Evolutionary conservation across 2,329 filamentous ascomycete genomes (phyloP).

Genomic region (Cytospora chrysosperma): DNA sequence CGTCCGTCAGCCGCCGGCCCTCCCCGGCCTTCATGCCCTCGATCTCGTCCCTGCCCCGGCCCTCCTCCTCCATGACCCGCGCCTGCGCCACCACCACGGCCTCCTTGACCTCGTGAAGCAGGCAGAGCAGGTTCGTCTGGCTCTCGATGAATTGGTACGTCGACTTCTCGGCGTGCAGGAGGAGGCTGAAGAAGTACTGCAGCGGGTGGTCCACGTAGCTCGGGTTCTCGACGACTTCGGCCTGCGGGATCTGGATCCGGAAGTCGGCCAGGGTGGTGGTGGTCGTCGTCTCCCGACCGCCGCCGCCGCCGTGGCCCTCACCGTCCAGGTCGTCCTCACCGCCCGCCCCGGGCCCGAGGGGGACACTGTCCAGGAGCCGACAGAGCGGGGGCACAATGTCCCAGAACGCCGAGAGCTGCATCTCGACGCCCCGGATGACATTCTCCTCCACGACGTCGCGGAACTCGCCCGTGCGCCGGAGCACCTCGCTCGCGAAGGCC

Average conservation of each 20-base stretch:
- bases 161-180: constrained; percentile 86
- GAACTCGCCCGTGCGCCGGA: constrained; percentile 74
- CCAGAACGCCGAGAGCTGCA: constrained; percentile 94
- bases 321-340: background rate
- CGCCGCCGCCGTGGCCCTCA: background rate
- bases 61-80: constrained; percentile 65
- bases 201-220: constrained; percentile 76
- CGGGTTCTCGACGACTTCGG: constrained; percentile 84
- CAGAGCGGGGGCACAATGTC: constrained; percentile 87
- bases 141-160: constrained; percentile 97
- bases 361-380: constrained; percentile 77
- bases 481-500: constrained; percentile 68
- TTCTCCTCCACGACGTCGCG: constrained; percentile 78
- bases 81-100: constrained; percentile 70
- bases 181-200: constrained; percentile 84
- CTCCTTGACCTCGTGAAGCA: constrained; percentile 87
- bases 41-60: constrained; percentile 45
- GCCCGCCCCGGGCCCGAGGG: constrained; percentile 39
- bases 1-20: constrained; percentile 70
- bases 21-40: constrained; percentile 63
- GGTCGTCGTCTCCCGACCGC: background rate
- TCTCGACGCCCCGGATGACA: constrained; percentile 82
- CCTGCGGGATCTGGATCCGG: constrained; percentile 71
- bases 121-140: constrained; percentile 85
- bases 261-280: constrained; percentile 50